phyloP scores from a whole-genome alignment of 495 filamentous ascomycete species.

The Penicillium lagena region DNA sequence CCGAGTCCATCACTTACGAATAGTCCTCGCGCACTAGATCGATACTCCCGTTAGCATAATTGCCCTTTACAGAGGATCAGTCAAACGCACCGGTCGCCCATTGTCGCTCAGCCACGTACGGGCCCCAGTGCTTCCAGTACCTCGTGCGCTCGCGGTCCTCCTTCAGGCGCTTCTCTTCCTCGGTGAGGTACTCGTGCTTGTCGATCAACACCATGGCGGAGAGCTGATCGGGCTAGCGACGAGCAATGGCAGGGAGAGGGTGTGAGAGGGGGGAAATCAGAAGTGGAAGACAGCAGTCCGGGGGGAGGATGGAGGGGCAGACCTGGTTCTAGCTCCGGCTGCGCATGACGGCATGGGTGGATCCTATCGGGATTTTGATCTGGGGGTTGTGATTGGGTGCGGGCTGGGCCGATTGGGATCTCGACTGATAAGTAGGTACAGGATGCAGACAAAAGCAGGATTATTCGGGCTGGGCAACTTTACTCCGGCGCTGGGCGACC shows the following conservation, averaged over 20 bases:
- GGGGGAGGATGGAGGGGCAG: not conserved
- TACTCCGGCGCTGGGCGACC: too few relatives aligned
- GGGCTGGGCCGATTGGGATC: slow-evolving; percentile 1
- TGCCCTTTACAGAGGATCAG: not conserved
- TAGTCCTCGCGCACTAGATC: slow-evolving; percentile 86
- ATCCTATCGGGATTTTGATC: not conserved
- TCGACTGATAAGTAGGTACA: not conserved
- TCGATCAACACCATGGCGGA: slow-evolving; percentile 79
- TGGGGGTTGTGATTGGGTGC: slow-evolving; percentile 4
- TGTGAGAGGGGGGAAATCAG: not conserved
- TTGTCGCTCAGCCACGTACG: slow-evolving; percentile 59
- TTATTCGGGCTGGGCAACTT: too few relatives aligned
- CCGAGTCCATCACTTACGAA: slow-evolving; percentile 48
- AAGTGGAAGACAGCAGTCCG: not conserved
- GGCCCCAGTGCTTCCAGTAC: slow-evolving; percentile 97
- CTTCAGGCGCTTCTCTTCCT: slow-evolving; percentile 82
- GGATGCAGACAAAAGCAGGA: too few relatives aligned
- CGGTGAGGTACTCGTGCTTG: slow-evolving; percentile 71
- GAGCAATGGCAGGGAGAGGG: not conserved
- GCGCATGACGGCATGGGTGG: slow-evolving; percentile 11
- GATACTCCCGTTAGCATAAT: too few relatives aligned
- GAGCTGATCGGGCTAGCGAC: not conserved
- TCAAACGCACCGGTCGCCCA: slow-evolving; percentile 72
- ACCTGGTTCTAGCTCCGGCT: too few relatives aligned
- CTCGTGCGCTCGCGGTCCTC: slow-evolving; percentile 71